These are phyloP conservation scores for Fraxinus excelsior DNA, from an alignment of 257 asterid genomes.

Conservation along the genomic window DNA sequence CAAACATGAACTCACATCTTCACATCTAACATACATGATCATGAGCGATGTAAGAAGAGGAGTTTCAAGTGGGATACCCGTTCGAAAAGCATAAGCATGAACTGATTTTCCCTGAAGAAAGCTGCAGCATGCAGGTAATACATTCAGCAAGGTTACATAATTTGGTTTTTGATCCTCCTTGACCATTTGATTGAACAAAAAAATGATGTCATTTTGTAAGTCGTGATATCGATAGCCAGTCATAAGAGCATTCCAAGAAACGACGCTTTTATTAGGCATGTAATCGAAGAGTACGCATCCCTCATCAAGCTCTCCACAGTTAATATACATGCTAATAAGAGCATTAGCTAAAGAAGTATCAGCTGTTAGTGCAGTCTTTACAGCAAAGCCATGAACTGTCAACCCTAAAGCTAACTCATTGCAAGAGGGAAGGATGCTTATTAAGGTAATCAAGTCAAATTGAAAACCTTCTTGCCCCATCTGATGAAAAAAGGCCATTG, in stretches of 20 bases:
- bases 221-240: constrained; percentile 49
- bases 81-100: constrained; percentile 50
- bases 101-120: constrained; percentile 49
- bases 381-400: constrained; percentile 47
- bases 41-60: constrained; percentile 62
- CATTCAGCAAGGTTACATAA: constrained; percentile 51
- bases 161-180: constrained; percentile 43
- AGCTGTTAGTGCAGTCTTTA: constrained; percentile 34
- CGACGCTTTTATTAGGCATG: constrained; percentile 43
- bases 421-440: constrained; percentile 55
- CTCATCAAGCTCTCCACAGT: constrained; percentile 43
- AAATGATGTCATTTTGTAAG: constrained; percentile 34
- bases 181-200: constrained; percentile 42
- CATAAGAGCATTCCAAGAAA: constrained; percentile 71
- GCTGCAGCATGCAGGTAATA: constrained; percentile 47
- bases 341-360: constrained; percentile 58
- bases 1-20: constrained; percentile 32
- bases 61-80: constrained; percentile 36
- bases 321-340: constrained; percentile 61
- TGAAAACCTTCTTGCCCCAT: constrained; percentile 46
- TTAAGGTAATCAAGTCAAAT: constrained; percentile 53
- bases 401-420: constrained; percentile 38
- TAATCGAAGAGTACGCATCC: constrained; percentile 43
- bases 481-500: constrained; percentile 40
- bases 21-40: constrained; percentile 56